Conservation (phyloP, 306 rosid genomes). For the Pyrus pyrifolia region DNA sequence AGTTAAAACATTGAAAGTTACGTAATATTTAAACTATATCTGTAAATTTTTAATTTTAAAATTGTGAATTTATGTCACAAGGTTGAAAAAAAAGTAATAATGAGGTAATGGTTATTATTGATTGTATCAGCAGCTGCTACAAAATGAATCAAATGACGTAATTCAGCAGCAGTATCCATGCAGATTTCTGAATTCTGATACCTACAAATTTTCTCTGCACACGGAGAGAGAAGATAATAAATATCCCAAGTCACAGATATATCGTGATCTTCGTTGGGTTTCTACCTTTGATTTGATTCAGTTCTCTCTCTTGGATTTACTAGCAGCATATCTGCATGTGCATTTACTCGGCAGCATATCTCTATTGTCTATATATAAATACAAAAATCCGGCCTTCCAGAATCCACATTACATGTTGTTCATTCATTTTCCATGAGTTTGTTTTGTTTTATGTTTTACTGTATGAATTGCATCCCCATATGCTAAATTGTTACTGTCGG, state of each 20-base stretch:
- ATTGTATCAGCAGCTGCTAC: not conserved
- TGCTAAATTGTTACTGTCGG: constrained; percentile 2
- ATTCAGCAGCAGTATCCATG: constrained; percentile 7
- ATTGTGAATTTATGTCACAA: no score
- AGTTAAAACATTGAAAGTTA: no score
- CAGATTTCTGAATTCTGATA: constrained; percentile 15
- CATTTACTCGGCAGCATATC: not conserved
- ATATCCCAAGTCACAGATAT: no score
- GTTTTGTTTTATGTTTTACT: constrained; percentile 9
- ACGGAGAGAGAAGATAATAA: constrained; percentile 13
- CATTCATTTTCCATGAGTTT: constrained; percentile 51
- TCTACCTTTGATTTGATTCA: no score
- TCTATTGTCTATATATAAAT: constrained; percentile 7
- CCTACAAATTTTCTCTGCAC: constrained; percentile 5
- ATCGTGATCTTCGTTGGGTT: no score
- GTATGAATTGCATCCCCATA: not conserved
- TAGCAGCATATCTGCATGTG: no score
- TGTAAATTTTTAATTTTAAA: no score
- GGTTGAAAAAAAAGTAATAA: not conserved
- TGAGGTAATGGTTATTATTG: not conserved
- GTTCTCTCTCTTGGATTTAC: no score
- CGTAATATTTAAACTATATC: no score
- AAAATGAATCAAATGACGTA: not conserved
- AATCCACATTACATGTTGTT: constrained; percentile 13
- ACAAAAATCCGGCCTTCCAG: not conserved